These are phyloP conservation scores for Wickerhamomyces hampshirensis DNA, from an alignment of 805 yeast species.

Conservation along the genomic window DNA sequence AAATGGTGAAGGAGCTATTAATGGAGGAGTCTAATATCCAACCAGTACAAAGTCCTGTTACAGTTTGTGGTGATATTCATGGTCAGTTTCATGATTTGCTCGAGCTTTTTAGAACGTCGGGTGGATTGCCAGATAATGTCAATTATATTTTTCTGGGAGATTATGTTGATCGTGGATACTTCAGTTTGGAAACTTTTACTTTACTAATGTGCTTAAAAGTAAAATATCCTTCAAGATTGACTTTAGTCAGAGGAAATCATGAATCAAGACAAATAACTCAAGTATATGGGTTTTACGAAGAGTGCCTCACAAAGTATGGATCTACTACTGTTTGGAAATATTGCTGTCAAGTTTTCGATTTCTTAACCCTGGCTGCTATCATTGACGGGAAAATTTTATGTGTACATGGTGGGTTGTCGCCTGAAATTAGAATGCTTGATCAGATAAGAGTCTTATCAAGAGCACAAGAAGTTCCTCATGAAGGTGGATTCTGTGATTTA, in stretches of 20 bases:
- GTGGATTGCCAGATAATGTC: slow-evolving; percentile 84
- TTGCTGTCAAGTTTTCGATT: slow-evolving; percentile 95
- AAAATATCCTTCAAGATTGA: slow-evolving; percentile 76
- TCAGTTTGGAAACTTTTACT: slow-evolving; percentile 90
- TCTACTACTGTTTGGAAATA: slow-evolving; percentile 94
- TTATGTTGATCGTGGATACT: slow-evolving; percentile 97
- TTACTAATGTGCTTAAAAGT: slow-evolving; percentile 90
- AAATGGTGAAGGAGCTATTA: slow-evolving; percentile 84
- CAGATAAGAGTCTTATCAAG: slow-evolving; percentile 91
- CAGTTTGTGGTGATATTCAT: slow-evolving; percentile 96
- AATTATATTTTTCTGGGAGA: slow-evolving; percentile 90
- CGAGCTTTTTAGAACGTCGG: slow-evolving; percentile 84
- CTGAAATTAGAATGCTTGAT: slow-evolving; percentile 95
- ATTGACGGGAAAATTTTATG: slow-evolving; percentile 92
- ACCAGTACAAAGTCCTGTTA: slow-evolving; percentile 89
- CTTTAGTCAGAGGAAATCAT: slow-evolving; percentile 95
- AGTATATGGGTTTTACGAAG: slow-evolving; percentile 97
- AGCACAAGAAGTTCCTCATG: slow-evolving; percentile 98
- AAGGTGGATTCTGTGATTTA: slow-evolving; percentile 96
- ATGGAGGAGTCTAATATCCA: slow-evolving; percentile 97
- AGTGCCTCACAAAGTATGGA: slow-evolving; percentile 88
- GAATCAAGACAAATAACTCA: slow-evolving; percentile 98
- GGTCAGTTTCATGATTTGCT: slow-evolving; percentile 95
- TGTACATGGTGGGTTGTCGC: slow-evolving; percentile 96
- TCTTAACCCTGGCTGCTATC: slow-evolving; percentile 89